Evolutionary conservation across 257 asterid genomes (phyloP).

Genomic region (Ehretia macrophylla): DNA sequence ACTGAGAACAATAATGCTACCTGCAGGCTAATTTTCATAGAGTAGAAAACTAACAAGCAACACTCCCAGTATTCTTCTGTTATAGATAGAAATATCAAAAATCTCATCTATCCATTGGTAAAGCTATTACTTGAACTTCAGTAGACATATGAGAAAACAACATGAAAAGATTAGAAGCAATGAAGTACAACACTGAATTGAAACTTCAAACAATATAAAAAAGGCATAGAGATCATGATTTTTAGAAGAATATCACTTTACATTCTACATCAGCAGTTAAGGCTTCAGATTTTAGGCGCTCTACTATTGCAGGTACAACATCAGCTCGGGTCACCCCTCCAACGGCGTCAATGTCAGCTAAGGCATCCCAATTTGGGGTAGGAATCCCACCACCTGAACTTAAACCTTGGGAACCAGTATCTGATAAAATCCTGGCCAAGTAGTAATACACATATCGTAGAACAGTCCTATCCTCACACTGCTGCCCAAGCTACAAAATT

Average conservation of each 20-base stretch:
- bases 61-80: too few species aligned
- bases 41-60: too few species aligned
- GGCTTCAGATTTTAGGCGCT: constrained; percentile 80
- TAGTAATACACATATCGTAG: constrained; percentile 96
- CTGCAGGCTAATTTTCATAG: too few species aligned
- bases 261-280: constrained; percentile 87
- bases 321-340: constrained; percentile 99
- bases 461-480: constrained; percentile 96
- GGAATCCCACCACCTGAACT: constrained; percentile 99
- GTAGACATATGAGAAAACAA: too few species aligned
- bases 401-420: constrained; percentile 92
- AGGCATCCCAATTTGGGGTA: constrained; percentile 99
- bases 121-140: too few species aligned
- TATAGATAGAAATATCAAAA: too few species aligned
- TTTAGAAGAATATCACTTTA: constrained; percentile 29
- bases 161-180: background rate
- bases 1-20: too few species aligned
- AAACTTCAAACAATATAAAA: background rate
- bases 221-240: background rate
- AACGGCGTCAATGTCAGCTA: constrained; percentile 93
- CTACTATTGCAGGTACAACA: constrained; percentile 89
- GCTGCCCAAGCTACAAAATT: constrained; percentile 88
- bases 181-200: constrained; percentile 3
- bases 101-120: too few species aligned
- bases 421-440: constrained; percentile 94